phyloP scores from a whole-genome alignment of 1,284 basidiomycete genomes.

The Microbotryum silenes-acaulis region DNA sequence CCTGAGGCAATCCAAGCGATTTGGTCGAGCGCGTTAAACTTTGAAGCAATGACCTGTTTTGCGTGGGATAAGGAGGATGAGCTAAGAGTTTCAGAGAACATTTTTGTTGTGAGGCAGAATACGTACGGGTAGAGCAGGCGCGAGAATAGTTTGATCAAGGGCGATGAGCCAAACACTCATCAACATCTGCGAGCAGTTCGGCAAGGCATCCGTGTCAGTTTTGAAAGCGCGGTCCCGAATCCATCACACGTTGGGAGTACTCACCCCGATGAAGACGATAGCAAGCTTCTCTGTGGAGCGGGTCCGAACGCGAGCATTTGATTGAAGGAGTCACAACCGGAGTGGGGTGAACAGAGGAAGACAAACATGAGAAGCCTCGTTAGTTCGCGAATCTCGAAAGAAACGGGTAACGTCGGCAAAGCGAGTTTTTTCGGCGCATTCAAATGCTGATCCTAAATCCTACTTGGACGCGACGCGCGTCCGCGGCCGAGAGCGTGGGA shows the following conservation, averaged over 20 bases:
- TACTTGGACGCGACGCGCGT: neutral
- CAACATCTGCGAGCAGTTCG: neutral
- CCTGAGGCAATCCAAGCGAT: constrained; percentile 42
- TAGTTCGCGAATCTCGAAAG: neutral
- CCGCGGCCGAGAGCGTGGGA: neutral
- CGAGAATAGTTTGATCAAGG: constrained; percentile 45
- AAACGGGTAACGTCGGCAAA: neutral
- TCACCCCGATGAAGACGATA: constrained; percentile 30
- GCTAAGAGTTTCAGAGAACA: neutral
- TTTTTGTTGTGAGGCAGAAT: neutral
- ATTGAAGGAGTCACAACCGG: neutral
- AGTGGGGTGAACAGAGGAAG: neutral
- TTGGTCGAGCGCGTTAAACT: constrained; percentile 45
- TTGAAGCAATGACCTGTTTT: constrained; percentile 40
- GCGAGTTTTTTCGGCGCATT: neutral
- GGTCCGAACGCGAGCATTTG: neutral
- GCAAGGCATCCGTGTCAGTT: too few species aligned
- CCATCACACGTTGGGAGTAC: constrained; percentile 4
- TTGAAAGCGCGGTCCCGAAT: neutral
- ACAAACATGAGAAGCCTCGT: neutral
- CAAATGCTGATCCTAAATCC: neutral
- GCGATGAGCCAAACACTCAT: constrained; percentile 38
- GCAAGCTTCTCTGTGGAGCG: constrained; percentile 19
- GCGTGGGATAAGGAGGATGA: neutral
- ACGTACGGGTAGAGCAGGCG: constrained; percentile 39